These are phyloP conservation scores for Ricinus communis DNA, from an alignment of 345 rosid species.

Conservation along the genomic window DNA sequence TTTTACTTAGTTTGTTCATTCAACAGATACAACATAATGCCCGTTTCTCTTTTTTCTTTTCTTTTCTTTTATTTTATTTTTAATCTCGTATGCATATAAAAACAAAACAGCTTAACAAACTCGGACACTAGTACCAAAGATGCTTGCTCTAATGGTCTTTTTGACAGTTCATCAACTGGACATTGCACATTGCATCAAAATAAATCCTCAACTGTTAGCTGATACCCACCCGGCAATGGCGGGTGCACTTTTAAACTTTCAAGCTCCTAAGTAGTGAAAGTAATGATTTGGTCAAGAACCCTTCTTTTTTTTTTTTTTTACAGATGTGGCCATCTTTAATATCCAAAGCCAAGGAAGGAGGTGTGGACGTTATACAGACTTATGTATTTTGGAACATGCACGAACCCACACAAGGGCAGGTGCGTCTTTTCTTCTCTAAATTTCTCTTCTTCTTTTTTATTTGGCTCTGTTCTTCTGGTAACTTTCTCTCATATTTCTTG, in stretches of 20 bases:
- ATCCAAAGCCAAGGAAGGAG: conserved; percentile 81
- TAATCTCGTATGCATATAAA: not conserved
- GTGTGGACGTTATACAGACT: conserved; percentile 82
- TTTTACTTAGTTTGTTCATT: no score
- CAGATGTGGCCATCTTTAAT: conserved; percentile 95
- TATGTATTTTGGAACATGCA: conserved; percentile 92
- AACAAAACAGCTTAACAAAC: not conserved
- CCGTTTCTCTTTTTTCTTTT: no score
- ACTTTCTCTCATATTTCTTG: not conserved
- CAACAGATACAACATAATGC: no score
- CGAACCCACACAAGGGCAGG: conserved; percentile 75
- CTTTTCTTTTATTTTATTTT: no score
- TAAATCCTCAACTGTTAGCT: no score
- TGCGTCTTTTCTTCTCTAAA: conserved; percentile 13
- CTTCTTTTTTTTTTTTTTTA: no score
- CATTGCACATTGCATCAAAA: no score
- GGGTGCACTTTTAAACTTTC: not conserved
- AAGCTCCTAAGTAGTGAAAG: not conserved
- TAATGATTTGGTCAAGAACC: no score
- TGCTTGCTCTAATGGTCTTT: no score
- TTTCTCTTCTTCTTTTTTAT: not conserved
- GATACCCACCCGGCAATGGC: not conserved
- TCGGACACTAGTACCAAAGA: no score
- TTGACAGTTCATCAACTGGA: no score
- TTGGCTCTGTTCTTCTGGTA: not conserved